These are phyloP conservation scores for Solanum corneliomulleri DNA, from an alignment of 257 asterid species.

Conservation along the genomic window DNA sequence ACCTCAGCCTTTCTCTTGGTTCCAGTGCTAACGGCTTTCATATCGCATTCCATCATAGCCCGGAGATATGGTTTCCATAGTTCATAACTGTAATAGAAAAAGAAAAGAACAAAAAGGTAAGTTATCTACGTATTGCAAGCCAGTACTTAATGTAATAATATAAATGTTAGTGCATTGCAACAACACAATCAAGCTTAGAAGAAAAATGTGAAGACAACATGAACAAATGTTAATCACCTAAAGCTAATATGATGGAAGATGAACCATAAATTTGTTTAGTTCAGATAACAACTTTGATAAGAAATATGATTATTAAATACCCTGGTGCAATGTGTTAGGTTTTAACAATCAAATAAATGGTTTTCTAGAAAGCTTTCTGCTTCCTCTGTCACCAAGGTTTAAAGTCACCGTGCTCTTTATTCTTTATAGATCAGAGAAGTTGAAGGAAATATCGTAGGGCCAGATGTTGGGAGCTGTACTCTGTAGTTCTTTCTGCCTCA, in stretches of 20 bases:
- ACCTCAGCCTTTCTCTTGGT: slow-evolving; percentile 76
- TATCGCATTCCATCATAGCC: slow-evolving; percentile 84
- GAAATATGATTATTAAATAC: background rate
- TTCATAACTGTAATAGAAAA: slow-evolving; percentile 49
- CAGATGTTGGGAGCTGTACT: background rate
- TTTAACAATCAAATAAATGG: background rate
- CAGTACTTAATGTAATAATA: background rate
- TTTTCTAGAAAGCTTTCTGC: background rate
- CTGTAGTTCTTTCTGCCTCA: background rate
- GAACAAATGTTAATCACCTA: background rate
- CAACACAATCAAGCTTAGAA: background rate
- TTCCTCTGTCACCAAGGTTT: background rate
- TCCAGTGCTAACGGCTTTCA: slow-evolving; percentile 82
- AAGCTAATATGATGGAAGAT: background rate
- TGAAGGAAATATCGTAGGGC: background rate
- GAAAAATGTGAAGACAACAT: background rate
- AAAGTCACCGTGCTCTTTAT: background rate
- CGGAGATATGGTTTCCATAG: slow-evolving; percentile 97
- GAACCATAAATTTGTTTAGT: background rate
- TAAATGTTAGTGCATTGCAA: background rate
- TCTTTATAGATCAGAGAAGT: background rate
- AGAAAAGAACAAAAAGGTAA: background rate
- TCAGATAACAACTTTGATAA: background rate
- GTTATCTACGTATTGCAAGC: background rate
- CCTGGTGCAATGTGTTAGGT: background rate